These are phyloP conservation scores for Vitrella brassicaformis DNA, from an alignment of 73 alveolate genomes.

Conservation along the genomic window DNA sequence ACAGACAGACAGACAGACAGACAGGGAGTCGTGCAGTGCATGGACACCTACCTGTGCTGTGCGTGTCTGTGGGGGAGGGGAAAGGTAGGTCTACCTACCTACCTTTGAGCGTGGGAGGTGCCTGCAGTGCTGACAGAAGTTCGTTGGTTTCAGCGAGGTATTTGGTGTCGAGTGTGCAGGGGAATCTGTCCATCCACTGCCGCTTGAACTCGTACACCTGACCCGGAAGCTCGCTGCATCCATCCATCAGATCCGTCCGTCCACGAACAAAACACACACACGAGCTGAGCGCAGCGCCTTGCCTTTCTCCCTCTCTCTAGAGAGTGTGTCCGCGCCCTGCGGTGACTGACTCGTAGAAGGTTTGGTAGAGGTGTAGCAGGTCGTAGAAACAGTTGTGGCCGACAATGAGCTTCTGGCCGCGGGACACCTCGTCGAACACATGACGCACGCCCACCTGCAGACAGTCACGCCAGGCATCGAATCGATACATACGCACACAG, in stretches of 20 bases:
- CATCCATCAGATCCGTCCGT: background rate
- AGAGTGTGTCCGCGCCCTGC: background rate
- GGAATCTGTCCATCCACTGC: constrained; percentile 15
- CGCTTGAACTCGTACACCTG: background rate
- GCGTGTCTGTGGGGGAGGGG: too few relatives aligned
- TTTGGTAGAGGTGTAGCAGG: constrained; percentile 35
- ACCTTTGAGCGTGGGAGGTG: background rate
- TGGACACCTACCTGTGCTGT: background rate
- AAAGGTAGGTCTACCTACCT: background rate
- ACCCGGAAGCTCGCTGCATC: background rate
- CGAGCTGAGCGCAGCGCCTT: background rate
- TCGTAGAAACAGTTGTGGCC: constrained; percentile 38
- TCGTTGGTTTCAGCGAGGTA: constrained; percentile 2
- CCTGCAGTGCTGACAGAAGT: background rate
- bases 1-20: background rate
- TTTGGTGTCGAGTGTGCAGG: constrained; percentile 29
- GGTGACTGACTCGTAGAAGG: constrained; percentile 8
- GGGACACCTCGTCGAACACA: constrained; percentile 15
- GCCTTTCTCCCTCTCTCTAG: background rate
- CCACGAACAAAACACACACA: background rate
- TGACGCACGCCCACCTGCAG: constrained; percentile 23
- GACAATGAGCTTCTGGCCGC: constrained; percentile 20
- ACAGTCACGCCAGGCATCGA: background rate
- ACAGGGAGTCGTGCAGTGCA: background rate
- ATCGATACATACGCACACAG: background rate